phyloP scores from a whole-genome alignment of 176 grass and related monocot species.

The Oryza brachyantha region DNA sequence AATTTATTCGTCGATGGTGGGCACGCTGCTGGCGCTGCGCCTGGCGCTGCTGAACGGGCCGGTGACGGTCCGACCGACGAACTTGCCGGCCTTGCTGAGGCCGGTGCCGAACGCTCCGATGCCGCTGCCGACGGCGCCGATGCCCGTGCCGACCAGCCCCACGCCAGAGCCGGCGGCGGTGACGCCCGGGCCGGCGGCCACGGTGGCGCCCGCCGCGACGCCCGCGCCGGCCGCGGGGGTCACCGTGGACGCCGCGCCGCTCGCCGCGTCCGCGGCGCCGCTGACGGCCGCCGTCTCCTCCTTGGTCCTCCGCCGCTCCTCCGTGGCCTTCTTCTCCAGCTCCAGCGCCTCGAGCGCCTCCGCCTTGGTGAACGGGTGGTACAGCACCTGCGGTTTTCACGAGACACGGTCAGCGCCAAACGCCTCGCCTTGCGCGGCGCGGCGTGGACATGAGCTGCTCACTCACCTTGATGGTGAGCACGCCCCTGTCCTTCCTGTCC shows the following conservation, averaged over 20 bases:
- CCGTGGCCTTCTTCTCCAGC: constrained; percentile 70
- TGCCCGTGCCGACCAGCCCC: constrained; percentile 55
- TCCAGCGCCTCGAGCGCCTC: constrained; percentile 73
- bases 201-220: constrained; percentile 41
- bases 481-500: constrained; percentile 94
- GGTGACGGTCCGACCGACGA: constrained; percentile 70
- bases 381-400: constrained; percentile 44
- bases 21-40: constrained; percentile 49
- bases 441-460: not conserved
- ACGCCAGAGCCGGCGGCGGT: constrained; percentile 47
- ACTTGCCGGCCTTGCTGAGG: constrained; percentile 73
- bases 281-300: constrained; percentile 58
- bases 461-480: constrained; percentile 70
- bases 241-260: constrained; percentile 56
- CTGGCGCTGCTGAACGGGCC: constrained; percentile 71
- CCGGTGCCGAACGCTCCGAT: constrained; percentile 64
- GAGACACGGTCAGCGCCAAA: not conserved
- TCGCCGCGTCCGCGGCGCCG: constrained; percentile 57
- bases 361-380: constrained; percentile 71
- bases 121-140: constrained; percentile 63
- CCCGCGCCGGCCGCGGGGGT: constrained; percentile 46
- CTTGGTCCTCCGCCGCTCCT: constrained; percentile 73
- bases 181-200: constrained; percentile 35
- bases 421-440: not conserved
- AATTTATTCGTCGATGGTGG: constrained; percentile 28